Conservation (phyloP, 1,139 yeast genomes). For the Sugiyamaella japonica region DNA sequence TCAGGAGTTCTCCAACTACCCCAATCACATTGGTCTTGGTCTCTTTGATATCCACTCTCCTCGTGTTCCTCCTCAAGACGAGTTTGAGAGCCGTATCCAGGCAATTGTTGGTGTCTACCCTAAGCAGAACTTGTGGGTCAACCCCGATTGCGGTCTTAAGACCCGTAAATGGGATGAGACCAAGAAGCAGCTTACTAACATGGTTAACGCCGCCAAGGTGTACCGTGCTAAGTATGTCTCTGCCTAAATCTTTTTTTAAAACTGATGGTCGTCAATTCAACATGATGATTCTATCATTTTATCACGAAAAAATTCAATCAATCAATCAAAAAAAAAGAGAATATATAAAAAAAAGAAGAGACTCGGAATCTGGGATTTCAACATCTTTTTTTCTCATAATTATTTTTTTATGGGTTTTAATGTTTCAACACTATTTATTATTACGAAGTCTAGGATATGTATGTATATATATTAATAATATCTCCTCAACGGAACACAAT, state of each 20-base stretch:
- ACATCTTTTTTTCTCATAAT: slow-evolving; percentile 28
- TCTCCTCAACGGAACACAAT: slow-evolving; percentile 31
- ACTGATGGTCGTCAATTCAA: slow-evolving; percentile 16
- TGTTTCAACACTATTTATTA: slow-evolving; percentile 31
- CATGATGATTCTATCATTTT: slow-evolving; percentile 10
- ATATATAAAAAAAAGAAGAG: slow-evolving; percentile 12
- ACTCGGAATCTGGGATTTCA: slow-evolving; percentile 31
- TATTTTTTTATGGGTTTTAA: slow-evolving; percentile 19
- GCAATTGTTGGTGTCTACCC: slow-evolving; percentile 97
- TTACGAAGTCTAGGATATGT: slow-evolving; percentile 23
- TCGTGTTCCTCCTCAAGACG: slow-evolving; percentile 97
- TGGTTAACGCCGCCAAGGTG: slow-evolving; percentile 98
- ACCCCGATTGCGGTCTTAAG: slow-evolving; percentile 99
- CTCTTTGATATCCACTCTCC: slow-evolving; percentile 99
- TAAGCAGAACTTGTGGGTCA: slow-evolving; percentile 97
- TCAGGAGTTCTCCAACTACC: slow-evolving; percentile 96
- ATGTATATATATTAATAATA: slow-evolving; percentile 22
- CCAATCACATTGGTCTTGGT: slow-evolving; percentile 99
- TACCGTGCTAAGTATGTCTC: slow-evolving; percentile 59
- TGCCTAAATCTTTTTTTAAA: slow-evolving; percentile 23
- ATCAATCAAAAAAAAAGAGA: slow-evolving; percentile 1
- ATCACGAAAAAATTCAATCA: not conserved
- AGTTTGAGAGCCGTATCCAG: slow-evolving; percentile 88
- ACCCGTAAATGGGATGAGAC: slow-evolving; percentile 96
- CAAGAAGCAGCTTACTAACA: slow-evolving; percentile 76